Percentiles rank a stretch among this genome's conserved stretches.
phyloP scores from a whole-genome alignment of 306 rosid genomes.

The Dryas drummondii region DNA sequence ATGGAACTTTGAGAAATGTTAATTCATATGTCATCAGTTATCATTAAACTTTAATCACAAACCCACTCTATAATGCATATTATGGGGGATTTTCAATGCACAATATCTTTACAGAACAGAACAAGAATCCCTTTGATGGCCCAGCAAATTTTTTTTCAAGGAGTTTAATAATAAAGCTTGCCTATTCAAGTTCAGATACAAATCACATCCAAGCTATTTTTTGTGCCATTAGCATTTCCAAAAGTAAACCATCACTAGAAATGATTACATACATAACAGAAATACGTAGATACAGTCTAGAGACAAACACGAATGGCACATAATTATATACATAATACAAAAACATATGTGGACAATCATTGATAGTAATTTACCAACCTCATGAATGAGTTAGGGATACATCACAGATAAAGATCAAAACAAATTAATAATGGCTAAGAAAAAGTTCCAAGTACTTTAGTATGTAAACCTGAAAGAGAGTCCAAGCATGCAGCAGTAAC shows the following conservation, averaged over 20 bases:
- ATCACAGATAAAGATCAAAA: neutral
- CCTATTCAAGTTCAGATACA: neutral
- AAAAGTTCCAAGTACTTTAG: conserved; percentile 9
- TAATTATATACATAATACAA: neutral
- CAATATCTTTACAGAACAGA: neutral
- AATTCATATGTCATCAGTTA: neutral
- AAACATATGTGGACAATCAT: neutral
- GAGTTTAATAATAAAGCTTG: neutral
- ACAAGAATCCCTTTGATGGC: neutral
- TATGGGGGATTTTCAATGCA: neutral
- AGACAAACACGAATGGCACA: neutral
- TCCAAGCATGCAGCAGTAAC: conserved; percentile 82
- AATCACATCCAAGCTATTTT: neutral
- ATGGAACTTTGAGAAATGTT: neutral
- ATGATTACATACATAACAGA: neutral
- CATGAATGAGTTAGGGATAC: neutral
- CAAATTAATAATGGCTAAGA: neutral
- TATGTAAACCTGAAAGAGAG: conserved; percentile 75
- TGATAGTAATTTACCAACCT: neutral
- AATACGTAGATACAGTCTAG: neutral
- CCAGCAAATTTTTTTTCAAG: neutral
- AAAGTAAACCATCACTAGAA: neutral
- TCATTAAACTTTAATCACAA: neutral
- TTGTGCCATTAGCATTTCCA: conserved; percentile 1
- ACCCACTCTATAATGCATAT: neutral